Conservation (phyloP, 306 rosid genomes). For the Ammopiptanthus mongolicus region DNA sequence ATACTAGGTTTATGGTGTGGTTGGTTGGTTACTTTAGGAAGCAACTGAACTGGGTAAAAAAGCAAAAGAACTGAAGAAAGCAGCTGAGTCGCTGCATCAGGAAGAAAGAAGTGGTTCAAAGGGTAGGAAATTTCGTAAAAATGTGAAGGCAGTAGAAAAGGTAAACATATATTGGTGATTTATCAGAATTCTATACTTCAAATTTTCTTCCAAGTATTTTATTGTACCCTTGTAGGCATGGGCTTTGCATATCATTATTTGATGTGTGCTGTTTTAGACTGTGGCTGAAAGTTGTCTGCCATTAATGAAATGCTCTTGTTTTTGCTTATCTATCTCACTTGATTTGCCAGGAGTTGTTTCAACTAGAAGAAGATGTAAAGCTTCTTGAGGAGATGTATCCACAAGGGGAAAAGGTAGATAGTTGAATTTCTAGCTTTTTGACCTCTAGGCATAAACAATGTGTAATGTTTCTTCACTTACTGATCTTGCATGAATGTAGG, state of each 20-base stretch:
- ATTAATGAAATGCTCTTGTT: background rate
- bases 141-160: conserved; percentile 84
- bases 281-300: background rate
- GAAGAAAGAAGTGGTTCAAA: conserved; percentile 87
- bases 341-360: conserved; percentile 77
- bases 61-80: conserved; percentile 89
- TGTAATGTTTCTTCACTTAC: conserved; percentile 1
- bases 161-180: conserved; percentile 29
- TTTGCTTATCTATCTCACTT: conserved; percentile 7
- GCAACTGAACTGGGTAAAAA: conserved; percentile 91
- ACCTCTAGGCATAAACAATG: background rate
- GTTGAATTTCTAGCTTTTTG: background rate
- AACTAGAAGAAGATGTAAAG: conserved; percentile 92
- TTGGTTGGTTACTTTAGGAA: conserved; percentile 56
- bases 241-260: conserved; percentile 7
- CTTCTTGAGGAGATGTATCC: conserved; percentile 99
- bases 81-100: conserved; percentile 80
- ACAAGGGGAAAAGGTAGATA: conserved; percentile 80
- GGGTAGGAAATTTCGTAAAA: conserved; percentile 93
- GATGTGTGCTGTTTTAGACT: conserved; percentile 11
- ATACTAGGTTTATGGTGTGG: conserved; percentile 6
- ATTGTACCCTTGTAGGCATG: background rate
- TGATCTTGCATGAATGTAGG: conserved; percentile 52
- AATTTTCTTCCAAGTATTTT: background rate
- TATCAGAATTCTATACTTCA: background rate